Percentiles rank a stretch among this genome's conserved stretches.
These are phyloP conservation scores for Amorphotheca resinae DNA, from an alignment of 495 filamentous ascomycete species.

Conservation along the genomic window DNA sequence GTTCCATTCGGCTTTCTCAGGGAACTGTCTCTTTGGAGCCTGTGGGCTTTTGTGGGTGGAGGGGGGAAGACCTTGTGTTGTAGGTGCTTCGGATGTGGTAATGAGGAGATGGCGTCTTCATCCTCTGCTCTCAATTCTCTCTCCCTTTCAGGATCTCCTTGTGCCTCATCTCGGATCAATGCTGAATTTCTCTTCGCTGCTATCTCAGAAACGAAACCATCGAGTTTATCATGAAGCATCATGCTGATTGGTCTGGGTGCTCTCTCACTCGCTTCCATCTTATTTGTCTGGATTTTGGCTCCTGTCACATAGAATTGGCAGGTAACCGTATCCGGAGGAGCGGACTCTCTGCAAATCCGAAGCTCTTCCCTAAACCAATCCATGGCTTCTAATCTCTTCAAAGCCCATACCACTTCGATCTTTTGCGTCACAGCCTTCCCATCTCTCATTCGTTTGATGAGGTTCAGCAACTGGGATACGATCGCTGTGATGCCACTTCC, in stretches of 20 bases:
- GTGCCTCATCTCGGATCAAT: slow-evolving; percentile 66
- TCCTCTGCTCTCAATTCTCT: slow-evolving; percentile 73
- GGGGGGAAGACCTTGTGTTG: slow-evolving; percentile 36
- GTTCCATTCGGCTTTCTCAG: slow-evolving; percentile 19
- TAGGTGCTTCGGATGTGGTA: slow-evolving; percentile 51
- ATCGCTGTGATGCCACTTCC: slow-evolving; percentile 91
- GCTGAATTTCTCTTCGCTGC: slow-evolving; percentile 72
- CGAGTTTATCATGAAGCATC: slow-evolving; percentile 69
- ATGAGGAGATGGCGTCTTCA: slow-evolving; percentile 69
- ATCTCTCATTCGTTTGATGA: slow-evolving; percentile 90
- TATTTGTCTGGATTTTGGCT: slow-evolving; percentile 40
- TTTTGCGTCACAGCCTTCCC: slow-evolving; percentile 85
- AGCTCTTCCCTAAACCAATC: slow-evolving; percentile 98
- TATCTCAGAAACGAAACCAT: slow-evolving; percentile 68
- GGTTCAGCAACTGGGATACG: slow-evolving; percentile 75
- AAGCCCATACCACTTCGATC: slow-evolving; percentile 81
- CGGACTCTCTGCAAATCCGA: slow-evolving; percentile 72
- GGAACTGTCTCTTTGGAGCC: slow-evolving; percentile 9
- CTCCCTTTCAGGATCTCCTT: slow-evolving; percentile 65
- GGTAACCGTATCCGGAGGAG: slow-evolving; percentile 70
- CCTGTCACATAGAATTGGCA: slow-evolving; percentile 92
- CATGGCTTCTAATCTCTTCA: slow-evolving; percentile 83
- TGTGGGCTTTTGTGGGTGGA: slow-evolving; percentile 28
- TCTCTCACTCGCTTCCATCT: slow-evolving; percentile 30
- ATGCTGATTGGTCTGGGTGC: slow-evolving; percentile 50